These are phyloP conservation scores for Cylindrodendrum hubeiense DNA, from an alignment of 2,329 filamentous ascomycete species.

Conservation along the genomic window DNA sequence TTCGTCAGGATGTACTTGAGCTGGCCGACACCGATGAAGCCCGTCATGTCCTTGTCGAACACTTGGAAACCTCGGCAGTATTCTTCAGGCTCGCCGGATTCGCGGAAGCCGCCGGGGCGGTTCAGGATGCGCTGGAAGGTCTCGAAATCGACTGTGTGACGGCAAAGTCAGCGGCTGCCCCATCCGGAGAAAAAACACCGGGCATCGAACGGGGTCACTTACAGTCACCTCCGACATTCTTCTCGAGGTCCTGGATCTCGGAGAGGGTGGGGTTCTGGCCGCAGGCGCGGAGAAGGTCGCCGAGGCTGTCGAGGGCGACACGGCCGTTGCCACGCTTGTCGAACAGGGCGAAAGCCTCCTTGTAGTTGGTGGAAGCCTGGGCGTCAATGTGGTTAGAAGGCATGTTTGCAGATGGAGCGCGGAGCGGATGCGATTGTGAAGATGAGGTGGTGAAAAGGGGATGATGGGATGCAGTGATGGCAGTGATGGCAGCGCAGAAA, in stretches of 20 bases:
- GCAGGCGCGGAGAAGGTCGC: constrained; percentile 94
- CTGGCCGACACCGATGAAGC: constrained; percentile 97
- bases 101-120: constrained; percentile 97
- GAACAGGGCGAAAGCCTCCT: constrained; percentile 99
- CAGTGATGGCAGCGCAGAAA: constrained; percentile 24
- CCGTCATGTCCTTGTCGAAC: constrained; percentile 99
- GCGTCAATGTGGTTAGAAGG: constrained; percentile 65
- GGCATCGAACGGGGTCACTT: constrained; percentile 57
- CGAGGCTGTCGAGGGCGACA: constrained; percentile 86
- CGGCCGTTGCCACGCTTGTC: constrained; percentile 99
- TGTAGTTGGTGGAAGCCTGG: constrained; percentile 95
- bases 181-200: not conserved
- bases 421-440: constrained; percentile 32
- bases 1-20: constrained; percentile 98
- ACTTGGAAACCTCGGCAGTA: constrained; percentile 99
- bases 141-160: constrained; percentile 88
- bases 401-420: constrained; percentile 50
- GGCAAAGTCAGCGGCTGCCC: constrained; percentile 25
- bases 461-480: constrained; percentile 21
- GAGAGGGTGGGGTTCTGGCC: constrained; percentile 97
- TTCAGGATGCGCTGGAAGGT: constrained; percentile 97
- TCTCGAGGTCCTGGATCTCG: constrained; percentile 94
- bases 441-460: constrained; percentile 20
- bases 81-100: constrained; percentile 96
- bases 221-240: constrained; percentile 92